Percentiles rank a stretch among this genome's conserved stretches.
These are phyloP conservation scores for Myxozyma kluyveri DNA, from an alignment of 805 yeast genomes.

Conservation along the genomic window DNA sequence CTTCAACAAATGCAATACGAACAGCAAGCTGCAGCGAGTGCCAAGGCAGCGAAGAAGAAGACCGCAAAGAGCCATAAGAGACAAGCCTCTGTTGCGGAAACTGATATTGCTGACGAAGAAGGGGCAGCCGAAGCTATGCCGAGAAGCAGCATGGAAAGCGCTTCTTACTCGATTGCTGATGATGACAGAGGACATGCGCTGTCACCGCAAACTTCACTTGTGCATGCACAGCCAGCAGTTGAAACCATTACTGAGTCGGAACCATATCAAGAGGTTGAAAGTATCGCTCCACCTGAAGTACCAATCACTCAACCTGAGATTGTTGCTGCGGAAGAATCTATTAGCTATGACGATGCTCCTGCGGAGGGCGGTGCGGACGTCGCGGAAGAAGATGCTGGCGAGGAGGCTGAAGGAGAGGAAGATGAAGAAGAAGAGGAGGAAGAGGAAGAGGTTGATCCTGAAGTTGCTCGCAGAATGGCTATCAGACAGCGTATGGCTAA, in stretches of 20 bases:
- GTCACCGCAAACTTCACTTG: background rate
- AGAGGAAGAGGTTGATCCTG: constrained; percentile 66
- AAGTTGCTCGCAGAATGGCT: constrained; percentile 69
- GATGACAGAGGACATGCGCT: background rate
- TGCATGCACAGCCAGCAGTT: background rate
- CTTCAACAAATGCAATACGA: constrained; percentile 78
- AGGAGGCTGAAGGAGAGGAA: constrained; percentile 45
- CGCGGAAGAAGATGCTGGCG: constrained; percentile 37
- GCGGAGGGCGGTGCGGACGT: constrained; percentile 35
- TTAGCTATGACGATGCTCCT: constrained; percentile 16
- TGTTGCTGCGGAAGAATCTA: constrained; percentile 4
- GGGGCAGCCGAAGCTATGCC: background rate
- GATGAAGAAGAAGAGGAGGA: constrained; percentile 52
- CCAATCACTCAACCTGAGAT: constrained; percentile 1
- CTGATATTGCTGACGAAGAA: background rate
- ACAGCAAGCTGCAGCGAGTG: constrained; percentile 52
- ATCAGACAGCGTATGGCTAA: constrained; percentile 95
- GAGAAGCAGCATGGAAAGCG: background rate
- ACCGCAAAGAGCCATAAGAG: constrained; percentile 16
- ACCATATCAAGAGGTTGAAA: background rate
- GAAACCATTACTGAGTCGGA: background rate
- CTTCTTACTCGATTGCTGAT: background rate
- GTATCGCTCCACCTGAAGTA: background rate
- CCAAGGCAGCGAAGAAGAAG: constrained; percentile 9
- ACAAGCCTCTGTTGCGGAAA: constrained; percentile 2